phyloP scores from a whole-genome alignment of 106 monocot species.

The Acorus calamus region DNA sequence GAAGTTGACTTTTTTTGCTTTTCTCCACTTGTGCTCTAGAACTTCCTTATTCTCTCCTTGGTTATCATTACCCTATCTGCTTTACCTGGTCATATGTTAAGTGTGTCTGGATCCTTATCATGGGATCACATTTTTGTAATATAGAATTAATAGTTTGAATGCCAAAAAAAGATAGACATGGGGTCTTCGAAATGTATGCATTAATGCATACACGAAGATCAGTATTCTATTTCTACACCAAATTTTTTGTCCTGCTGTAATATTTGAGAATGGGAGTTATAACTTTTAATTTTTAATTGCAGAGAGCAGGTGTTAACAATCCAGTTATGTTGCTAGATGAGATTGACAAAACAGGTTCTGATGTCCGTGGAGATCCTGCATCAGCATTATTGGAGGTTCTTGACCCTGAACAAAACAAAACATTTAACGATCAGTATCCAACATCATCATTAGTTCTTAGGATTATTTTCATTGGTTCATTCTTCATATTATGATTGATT shows the following conservation, averaged over 20 bases:
- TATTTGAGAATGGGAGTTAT: background rate
- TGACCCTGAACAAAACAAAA: conserved; percentile 94
- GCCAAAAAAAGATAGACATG: no score
- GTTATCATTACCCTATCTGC: background rate
- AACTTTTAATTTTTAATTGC: conserved; percentile 14
- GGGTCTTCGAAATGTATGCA: no score
- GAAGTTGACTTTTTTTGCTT: no score
- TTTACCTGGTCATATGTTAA: background rate
- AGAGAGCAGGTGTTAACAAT: conserved; percentile 87
- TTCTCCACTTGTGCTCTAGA: no score
- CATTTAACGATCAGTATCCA: conserved; percentile 99
- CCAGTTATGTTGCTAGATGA: conserved; percentile 99
- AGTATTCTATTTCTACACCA: background rate
- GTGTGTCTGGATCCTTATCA: no score
- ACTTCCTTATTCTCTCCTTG: no score
- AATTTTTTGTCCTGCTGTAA: background rate
- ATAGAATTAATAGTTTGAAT: no score
- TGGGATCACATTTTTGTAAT: no score
- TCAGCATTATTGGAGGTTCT: conserved; percentile 96
- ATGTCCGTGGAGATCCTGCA: conserved; percentile 96
- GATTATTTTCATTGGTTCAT: background rate
- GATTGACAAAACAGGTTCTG: conserved; percentile 98
- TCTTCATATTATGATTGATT: background rate
- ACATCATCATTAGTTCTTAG: background rate
- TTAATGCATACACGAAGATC: background rate